phyloP scores from a whole-genome alignment of 441 rosid species.

The Pelargonium australe region DNA sequence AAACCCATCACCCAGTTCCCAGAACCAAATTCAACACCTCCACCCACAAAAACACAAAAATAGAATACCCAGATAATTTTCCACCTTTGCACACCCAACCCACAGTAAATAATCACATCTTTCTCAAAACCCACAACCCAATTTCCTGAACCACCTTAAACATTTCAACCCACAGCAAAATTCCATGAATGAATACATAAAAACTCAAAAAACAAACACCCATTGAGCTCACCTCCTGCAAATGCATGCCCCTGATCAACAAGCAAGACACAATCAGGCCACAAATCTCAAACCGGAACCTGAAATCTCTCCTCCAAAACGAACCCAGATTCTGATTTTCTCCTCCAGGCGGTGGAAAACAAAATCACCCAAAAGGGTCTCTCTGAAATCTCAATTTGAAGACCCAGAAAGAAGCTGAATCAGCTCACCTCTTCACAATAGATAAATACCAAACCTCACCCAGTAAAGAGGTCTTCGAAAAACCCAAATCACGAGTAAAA shows the following conservation, averaged over 20 bases:
- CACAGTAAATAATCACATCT: neutral
- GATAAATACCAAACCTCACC: no score
- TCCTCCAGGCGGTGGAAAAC: neutral
- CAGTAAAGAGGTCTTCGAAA: constrained; percentile 21
- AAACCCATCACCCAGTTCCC: neutral
- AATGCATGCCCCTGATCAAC: constrained; percentile 36
- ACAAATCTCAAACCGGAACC: constrained; percentile 20
- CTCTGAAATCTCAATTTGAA: neutral
- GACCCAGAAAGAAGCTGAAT: neutral
- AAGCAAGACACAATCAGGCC: constrained; percentile 26
- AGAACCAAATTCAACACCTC: neutral
- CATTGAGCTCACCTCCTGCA: constrained; percentile 23
- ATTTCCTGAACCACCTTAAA: neutral
- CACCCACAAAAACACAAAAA: neutral
- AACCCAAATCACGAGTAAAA: constrained; percentile 29
- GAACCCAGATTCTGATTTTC: neutral
- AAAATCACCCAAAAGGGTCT: neutral
- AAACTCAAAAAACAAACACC: neutral
- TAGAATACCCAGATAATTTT: neutral
- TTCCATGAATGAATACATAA: neutral
- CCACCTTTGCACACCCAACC: neutral
- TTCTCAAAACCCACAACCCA: neutral
- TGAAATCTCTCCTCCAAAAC: neutral
- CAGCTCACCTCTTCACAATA: neutral
- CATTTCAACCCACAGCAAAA: neutral